Evolutionary conservation across 2,329 filamentous ascomycete genomes (phyloP).

Genomic region (Alternaria sp.): DNA sequence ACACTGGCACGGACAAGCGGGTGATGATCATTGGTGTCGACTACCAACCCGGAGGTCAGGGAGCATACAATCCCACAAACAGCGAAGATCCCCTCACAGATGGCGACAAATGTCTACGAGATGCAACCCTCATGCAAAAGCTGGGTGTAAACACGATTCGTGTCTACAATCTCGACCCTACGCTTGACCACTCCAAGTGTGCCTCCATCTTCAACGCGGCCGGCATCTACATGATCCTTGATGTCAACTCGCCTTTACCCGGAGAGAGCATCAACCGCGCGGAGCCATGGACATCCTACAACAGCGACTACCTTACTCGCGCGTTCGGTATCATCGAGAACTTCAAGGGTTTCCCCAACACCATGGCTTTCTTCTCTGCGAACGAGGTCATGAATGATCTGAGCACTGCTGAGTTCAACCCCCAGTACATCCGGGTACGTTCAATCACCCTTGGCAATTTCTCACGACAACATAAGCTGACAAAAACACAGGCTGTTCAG

Average conservation of each 20-base stretch:
- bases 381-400: conserved; percentile 73
- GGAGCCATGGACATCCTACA: conserved; percentile 63
- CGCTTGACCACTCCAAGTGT: conserved; percentile 66
- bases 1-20: conserved; percentile 62
- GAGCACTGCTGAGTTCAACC: conserved; percentile 57
- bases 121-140: conserved; percentile 68
- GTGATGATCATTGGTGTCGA: conserved; percentile 68
- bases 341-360: conserved; percentile 71
- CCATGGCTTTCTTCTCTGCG: conserved; percentile 69
- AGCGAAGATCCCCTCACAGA: conserved; percentile 64
- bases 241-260: conserved; percentile 67
- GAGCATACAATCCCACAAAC: conserved; percentile 59
- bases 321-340: conserved; percentile 69
- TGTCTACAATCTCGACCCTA: conserved; percentile 68
- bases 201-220: conserved; percentile 69
- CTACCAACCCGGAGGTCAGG: conserved; percentile 67
- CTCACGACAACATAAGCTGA: background rate
- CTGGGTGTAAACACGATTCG: conserved; percentile 69
- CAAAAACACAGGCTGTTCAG: conserved; percentile 58
- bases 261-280: conserved; percentile 63
- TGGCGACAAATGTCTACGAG: conserved; percentile 63
- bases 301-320: conserved; percentile 60
- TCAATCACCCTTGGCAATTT: background rate
- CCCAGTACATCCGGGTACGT: conserved; percentile 63
- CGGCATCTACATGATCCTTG: conserved; percentile 70